Evolutionary conservation across 108 stramenopile genomes (phyloP).

Genomic region (Schizochytrium sp.): DNA sequence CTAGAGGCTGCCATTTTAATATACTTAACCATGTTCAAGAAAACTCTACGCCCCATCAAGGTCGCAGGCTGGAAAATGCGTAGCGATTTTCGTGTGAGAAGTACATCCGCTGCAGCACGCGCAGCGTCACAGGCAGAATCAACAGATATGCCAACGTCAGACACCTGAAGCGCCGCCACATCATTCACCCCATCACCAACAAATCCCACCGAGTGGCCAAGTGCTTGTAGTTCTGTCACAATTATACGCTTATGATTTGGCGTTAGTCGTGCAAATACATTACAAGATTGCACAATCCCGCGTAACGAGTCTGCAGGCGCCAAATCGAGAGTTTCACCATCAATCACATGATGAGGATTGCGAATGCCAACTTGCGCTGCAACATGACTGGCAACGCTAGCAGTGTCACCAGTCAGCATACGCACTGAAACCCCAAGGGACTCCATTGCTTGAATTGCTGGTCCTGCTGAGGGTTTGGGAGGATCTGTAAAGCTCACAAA

Average conservation of each 20-base stretch:
- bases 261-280: slow-evolving; percentile 84
- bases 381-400: slow-evolving; percentile 43
- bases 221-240: slow-evolving; percentile 73
- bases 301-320: background rate
- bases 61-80: slow-evolving; percentile 83
- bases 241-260: slow-evolving; percentile 83
- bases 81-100: slow-evolving; percentile 84
- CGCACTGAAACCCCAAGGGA: slow-evolving; percentile 20
- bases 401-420: slow-evolving; percentile 42
- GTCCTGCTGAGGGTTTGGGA: slow-evolving; percentile 1
- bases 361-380: slow-evolving; percentile 44
- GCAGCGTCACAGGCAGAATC: slow-evolving; percentile 90
- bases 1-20: slow-evolving; percentile 67
- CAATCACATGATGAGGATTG: background rate
- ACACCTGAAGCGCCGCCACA: slow-evolving; percentile 84
- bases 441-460: slow-evolving; percentile 8
- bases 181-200: slow-evolving; percentile 92
- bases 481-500: slow-evolving; percentile 41
- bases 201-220: slow-evolving; percentile 83
- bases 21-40: slow-evolving; percentile 70
- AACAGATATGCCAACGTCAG: slow-evolving; percentile 86
- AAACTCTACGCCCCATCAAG: slow-evolving; percentile 76
- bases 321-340: background rate
- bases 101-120: slow-evolving; percentile 86
- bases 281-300: slow-evolving; percentile 77